Evolutionary conservation across 192 early-diverging fungal species (phyloP), one percentile per base, ranked within the genome.

Genomic region (Gamsiella multidivaricata): DNA sequence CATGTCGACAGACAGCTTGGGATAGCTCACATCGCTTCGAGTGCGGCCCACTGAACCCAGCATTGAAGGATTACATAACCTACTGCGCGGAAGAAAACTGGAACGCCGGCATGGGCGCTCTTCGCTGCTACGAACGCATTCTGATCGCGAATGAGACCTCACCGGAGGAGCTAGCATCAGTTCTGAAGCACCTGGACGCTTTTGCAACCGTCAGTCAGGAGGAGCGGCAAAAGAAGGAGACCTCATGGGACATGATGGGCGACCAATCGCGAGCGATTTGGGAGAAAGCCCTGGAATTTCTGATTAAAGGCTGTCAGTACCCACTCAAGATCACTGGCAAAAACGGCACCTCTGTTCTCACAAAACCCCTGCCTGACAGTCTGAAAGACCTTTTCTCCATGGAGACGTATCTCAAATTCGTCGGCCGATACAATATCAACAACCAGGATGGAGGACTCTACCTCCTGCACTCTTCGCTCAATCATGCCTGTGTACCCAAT

Each of bases 371-470:
- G 14, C 88, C 88, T 0, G 79, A 81, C 18, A 63, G 78, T 28
- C 49, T 86, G 26, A 66, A 73, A 8, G 61, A 84, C 17, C 70
- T 89, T 43, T 87, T 89, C 41, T 74, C 82, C 9, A 83, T 86
- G 70, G 79, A 83, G 36, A 85, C 84, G 0, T 89, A 85, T 63
- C 66, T 89, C 28, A 79, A 84, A 10, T 84, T 83, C 36, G 71
- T 89, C 18, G 88, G 88, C 32, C 82, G 85, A 43, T 89, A 85
- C 65, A 86, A 87, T 62, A 80, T 89, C 65, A 89, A 89, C 57
- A 87, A 89, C 69, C 88, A 89, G 55, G 83, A 85, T 39, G 88
- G 88, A 61, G 88, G 88, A 22, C 55, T 89, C 49, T 89, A 89
- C 50, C 63, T 86, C 41, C 63, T 89, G 54, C 88, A 89, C 31